These are phyloP conservation scores for Penicillium nordicum DNA, from an alignment of 2,329 filamentous ascomycete species.

Conservation along the genomic window DNA sequence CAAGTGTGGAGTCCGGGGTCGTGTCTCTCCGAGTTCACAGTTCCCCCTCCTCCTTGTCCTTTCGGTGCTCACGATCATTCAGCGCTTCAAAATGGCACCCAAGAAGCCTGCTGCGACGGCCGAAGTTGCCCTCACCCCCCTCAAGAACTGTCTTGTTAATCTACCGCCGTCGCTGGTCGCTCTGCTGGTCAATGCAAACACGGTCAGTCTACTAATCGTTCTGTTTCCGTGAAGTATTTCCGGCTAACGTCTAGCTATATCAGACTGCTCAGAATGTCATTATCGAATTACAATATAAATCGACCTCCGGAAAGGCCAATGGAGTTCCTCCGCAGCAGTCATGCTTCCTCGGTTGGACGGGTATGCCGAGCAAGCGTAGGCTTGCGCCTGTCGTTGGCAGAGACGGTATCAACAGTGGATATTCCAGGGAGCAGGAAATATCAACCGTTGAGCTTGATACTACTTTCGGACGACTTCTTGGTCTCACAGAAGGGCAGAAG, in stretches of 20 bases:
- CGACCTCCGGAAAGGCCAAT: conserved; percentile 52
- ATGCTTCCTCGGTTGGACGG: conserved; percentile 91
- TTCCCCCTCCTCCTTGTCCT: conserved; percentile 13
- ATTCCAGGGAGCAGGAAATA: conserved; percentile 70
- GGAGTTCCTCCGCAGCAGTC: conserved; percentile 59
- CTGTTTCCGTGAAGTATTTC: conserved; percentile 3
- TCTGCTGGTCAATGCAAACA: conserved; percentile 82
- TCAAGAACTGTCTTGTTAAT: conserved; percentile 95
- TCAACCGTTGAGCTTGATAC: conserved; percentile 81
- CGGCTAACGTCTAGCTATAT: conserved; percentile 14
- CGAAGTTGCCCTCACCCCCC: conserved; percentile 78
- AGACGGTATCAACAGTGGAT: conserved; percentile 65
- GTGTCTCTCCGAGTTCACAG: conserved; percentile 13
- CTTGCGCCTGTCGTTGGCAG: conserved; percentile 68
- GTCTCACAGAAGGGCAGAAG: conserved; percentile 77
- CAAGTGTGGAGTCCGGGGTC: conserved; percentile 22
- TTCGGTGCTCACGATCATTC: conserved; percentile 9
- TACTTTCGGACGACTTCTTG: conserved; percentile 73
- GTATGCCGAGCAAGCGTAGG: conserved; percentile 90
- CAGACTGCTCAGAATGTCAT: conserved; percentile 94
- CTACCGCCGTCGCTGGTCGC: conserved; percentile 80
- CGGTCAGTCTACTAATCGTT: conserved; percentile 55
- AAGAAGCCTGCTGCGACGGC: conserved; percentile 63
- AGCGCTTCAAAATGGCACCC: conserved; percentile 38
- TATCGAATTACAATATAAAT: conserved; percentile 80